Conservation (phyloP, 768 basidiomycete genomes). For the Lactarius pseudohatsudake region DNA sequence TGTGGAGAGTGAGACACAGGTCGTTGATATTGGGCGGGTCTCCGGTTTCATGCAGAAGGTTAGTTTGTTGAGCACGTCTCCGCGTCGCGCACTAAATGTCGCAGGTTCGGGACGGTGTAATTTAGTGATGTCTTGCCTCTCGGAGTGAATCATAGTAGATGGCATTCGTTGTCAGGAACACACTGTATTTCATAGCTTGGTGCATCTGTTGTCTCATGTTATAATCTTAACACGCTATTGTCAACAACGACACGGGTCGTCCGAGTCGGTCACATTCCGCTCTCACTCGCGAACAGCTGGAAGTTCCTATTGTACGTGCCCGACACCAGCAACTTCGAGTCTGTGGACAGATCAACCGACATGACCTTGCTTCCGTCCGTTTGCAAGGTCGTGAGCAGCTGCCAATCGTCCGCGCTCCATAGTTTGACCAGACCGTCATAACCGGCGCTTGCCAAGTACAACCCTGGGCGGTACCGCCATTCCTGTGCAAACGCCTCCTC, state of each 20-base stretch:
- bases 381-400: slow-evolving; percentile 79
- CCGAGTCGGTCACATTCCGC: slow-evolving; percentile 18
- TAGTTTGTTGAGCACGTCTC: slow-evolving; percentile 22
- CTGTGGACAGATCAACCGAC: slow-evolving; percentile 89
- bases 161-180: slow-evolving; percentile 14
- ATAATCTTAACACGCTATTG: slow-evolving; percentile 26
- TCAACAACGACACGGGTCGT: background rate
- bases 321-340: slow-evolving; percentile 80
- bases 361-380: slow-evolving; percentile 99
- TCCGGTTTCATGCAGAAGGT: slow-evolving; percentile 93
- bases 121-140: slow-evolving; percentile 37
- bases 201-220: slow-evolving; percentile 24
- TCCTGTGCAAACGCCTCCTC: slow-evolving; percentile 52
- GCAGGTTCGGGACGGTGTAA: slow-evolving; percentile 63
- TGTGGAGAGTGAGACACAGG: slow-evolving; percentile 82
- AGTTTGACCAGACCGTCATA: slow-evolving; percentile 95
- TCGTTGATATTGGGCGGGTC: slow-evolving; percentile 80
- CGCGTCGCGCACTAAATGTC: background rate
- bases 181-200: slow-evolving; percentile 23
- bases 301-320: slow-evolving; percentile 94
- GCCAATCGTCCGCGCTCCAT: slow-evolving; percentile 99
- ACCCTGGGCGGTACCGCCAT: slow-evolving; percentile 79
- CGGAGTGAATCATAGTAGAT: slow-evolving; percentile 3
- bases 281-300: slow-evolving; percentile 81
- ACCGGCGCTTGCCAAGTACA: slow-evolving; percentile 91